Base-by-base conservation (phyloP, 78 protist species). In the Corallochytrium limacisporum region DNA sequence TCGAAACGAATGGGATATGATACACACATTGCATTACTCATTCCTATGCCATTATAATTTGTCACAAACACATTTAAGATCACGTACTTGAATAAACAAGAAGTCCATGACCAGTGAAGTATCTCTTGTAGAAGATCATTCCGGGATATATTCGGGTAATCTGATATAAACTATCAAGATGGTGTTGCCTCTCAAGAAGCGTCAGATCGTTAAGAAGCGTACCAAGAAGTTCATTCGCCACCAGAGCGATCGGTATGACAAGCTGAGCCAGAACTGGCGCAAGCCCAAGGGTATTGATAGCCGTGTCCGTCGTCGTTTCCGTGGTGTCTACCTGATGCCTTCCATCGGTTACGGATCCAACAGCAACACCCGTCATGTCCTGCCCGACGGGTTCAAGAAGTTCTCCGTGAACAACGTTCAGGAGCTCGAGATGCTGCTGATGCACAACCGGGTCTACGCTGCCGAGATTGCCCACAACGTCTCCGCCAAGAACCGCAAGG, bases 211-310 rank as follows among this genome's bases (percentile, higher is more conserved):
- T 47, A 85, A 88, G 82, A 95, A 95, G 95, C 72, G 78, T 60
- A 71, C 88, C 48, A 74, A 75, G 76, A 54, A 51, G 76, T 90
- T 95, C 91, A 70, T 33, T 51, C 89, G 99, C 65, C 83, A 81
- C 85, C 95, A 88, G 75, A 77, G 87, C 33, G 95, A 95, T 65
- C 76, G 83, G 51, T 7, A 2, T 28, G 51, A 3, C 56, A 32
- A 2, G 60, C 47, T 72, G 40, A 85, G 89, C n/a, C 33, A n/a
- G 33, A 29, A 69, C 49, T 91, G 98, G 98, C 50, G 98, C 50
- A 66, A 49, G 69, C 95, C 95, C 51, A 48, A 63, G 38, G 99
- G 99, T 90, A 97, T 97, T 74, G 99, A 97, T 75, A 66, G 57
- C 76, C 72, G 90, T 70, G 79, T 88, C 47, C 92, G 99, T 59